phyloP scores from a whole-genome alignment of 495 filamentous ascomycete species.

The Aspergillus diversus region DNA sequence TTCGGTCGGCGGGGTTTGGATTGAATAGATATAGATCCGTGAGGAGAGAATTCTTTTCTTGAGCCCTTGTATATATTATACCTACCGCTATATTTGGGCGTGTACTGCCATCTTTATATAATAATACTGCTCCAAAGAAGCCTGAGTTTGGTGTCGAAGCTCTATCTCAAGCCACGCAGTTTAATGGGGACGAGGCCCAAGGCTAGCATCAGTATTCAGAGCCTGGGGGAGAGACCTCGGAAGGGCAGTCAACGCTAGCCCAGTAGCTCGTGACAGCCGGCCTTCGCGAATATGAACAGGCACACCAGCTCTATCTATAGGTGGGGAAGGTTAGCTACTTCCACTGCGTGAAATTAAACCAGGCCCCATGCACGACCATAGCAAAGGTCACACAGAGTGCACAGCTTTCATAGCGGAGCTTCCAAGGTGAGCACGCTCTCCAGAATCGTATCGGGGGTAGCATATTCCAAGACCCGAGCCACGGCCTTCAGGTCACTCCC shows the following conservation, averaged over 20 bases:
- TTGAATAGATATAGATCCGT: too few relatives aligned
- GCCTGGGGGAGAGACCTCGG: neutral
- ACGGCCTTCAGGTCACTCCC: constrained; percentile 79
- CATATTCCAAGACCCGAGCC: constrained; percentile 62
- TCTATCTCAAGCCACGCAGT: too few relatives aligned
- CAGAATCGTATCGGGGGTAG: constrained; percentile 76
- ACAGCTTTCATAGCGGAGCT: constrained; percentile 59
- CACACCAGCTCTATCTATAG: neutral
- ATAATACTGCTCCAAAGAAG: too few relatives aligned
- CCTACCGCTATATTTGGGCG: too few relatives aligned
- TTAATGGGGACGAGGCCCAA: too few relatives aligned
- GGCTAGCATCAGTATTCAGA: too few relatives aligned
- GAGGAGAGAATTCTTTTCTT: too few relatives aligned
- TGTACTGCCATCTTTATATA: too few relatives aligned
- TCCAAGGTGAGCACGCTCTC: constrained; percentile 81
- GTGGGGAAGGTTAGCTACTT: neutral
- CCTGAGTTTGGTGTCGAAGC: too few relatives aligned
- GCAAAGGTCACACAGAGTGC: neutral
- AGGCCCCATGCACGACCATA: neutral
- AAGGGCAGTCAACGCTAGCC: neutral
- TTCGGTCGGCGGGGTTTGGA: too few relatives aligned
- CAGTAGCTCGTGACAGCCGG: neutral
- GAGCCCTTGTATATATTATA: too few relatives aligned
- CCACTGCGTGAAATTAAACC: neutral
- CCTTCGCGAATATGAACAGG: neutral